Base-by-base conservation (phyloP, 1,139 yeast genomes). In the Magnusiomyces paraingens region DNA sequence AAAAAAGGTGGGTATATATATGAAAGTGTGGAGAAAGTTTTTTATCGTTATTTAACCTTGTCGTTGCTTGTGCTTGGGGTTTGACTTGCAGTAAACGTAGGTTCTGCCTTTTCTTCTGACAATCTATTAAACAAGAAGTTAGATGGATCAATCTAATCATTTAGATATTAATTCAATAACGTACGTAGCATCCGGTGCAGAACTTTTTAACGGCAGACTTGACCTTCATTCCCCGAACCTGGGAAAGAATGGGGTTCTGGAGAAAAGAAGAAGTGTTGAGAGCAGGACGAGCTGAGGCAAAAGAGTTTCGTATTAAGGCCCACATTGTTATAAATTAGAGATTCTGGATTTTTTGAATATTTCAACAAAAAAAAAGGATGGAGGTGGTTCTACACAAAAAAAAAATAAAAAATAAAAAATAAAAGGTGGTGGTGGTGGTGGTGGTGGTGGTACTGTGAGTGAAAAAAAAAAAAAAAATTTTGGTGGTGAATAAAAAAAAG, bases 11-110 rank as follows among this genome's bases (percentile, higher is more conserved):
- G 32, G 32, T 26, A 26, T 26, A 5, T 26, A 26, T 26, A 26
- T 26, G 8, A 26, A 26, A 26, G 8, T 26, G 32, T 26, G 32
- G 32, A 26, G 32, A 40, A 45, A 47, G 47, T 47, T 20, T n/a
- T 26, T 26, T 26, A 26, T 5, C 8, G 32, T n/a, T n/a, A n/a
- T 40, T 70, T 71, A 91, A 61, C 96, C 96, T 73, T 91, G 98
- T 73, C 97, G 88, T 72, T 93, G 99, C 73, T 93, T 93, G 72
- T 93, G 99, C 72, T 89, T 89, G 59, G 91, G 90, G 70, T 90
- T 89, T 49, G 93, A 76, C 70, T 91, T 91, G 76, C 98, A 93
- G 69, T 87, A 86, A 43, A 91, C 96, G 62, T 87, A 90, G 22
- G 90, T 94, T 66, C 95, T 78, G 40, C 98, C 98, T 73, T 90